Percentiles rank a stretch among this genome's conserved stretches.
phyloP scores from a whole-genome alignment of 371 early-diverging fungal genomes.

The Coemansia sp. region DNA sequence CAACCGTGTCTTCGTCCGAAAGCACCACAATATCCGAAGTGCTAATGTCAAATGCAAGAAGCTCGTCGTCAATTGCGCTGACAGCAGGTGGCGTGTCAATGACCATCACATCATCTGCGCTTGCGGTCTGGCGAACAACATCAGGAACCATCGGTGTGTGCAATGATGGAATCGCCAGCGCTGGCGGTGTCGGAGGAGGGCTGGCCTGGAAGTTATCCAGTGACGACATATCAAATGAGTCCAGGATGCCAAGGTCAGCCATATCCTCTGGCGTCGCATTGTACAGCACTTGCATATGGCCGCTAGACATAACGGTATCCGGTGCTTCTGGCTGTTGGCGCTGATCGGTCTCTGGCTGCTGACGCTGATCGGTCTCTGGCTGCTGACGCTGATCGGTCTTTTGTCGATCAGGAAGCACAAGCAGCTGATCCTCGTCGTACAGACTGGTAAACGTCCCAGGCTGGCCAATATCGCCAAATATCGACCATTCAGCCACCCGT shows the following conservation, averaged over 20 bases:
- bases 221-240: constrained; percentile 7
- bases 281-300: not conserved
- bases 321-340: not conserved
- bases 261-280: not conserved
- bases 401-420: not conserved
- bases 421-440: constrained; percentile 20
- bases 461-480: constrained; percentile 40
- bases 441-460: constrained; percentile 37
- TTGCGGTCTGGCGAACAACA: not conserved
- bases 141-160: not conserved
- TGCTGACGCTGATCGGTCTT: not conserved
- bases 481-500: not conserved
- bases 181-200: constrained; percentile 28
- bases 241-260: constrained; percentile 7
- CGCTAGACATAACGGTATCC: no score
- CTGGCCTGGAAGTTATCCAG: constrained; percentile 20
- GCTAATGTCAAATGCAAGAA: constrained; percentile 23
- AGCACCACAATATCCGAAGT: constrained; percentile 23
- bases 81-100: constrained; percentile 3
- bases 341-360: not conserved
- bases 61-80: constrained; percentile 11
- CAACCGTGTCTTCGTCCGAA: constrained; percentile 19
- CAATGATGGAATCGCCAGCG: not conserved
- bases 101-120: not conserved
- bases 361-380: not conserved